Base-by-base conservation (phyloP, 805 yeast genomes). In the Lachancea fermentati region DNA sequence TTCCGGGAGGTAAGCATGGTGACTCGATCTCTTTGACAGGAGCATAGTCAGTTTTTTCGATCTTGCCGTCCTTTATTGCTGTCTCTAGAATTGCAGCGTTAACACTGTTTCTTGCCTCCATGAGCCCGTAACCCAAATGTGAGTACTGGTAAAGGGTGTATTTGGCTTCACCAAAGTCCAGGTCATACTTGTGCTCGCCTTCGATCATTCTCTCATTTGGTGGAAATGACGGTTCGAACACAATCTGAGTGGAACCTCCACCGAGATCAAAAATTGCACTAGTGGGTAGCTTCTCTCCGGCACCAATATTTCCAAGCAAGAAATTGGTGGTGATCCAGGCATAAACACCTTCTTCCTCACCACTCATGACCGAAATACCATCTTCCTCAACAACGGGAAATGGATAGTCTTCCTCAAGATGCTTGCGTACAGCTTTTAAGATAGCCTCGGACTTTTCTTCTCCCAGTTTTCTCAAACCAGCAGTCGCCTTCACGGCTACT, bases 241-340 rank as follows among this genome's bases (percentile, higher is more conserved):
- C 99, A 67, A 93, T 88, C 68, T 94, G 98, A 11, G 99, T 93
- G 5, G 97, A 87, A 3, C 97, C 97, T 56, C 98, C 98, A 53
- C 98, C 99, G 45, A 93, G 75, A 63, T 93, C 99, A 57, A 93
- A 93, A 8, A 93, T 95, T 16, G 97, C 98, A 36, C 95, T 95
- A 9, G 98, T 93, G 22, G 95, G 88, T 18, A 67, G 61, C 63
- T 81, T 82, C 30, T 76, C 80, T 24, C 65, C 61, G 16, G 78
- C 62, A 12, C 97, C 98, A 61, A 93, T 91, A 68, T 91, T 93
- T 31, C 97, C 97, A 52, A 91, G 73, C 49, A 93, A 69, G 62
- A 81, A 93, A 68, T 93, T 93, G 37, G 96, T 81, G 19, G 99
- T 93, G 62, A 93, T 84, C 99, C 99, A 93, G 1, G 98, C 98